Conservation (phyloP, 2,329 filamentous ascomycete species). For the Paecilomyces formosus region DNA sequence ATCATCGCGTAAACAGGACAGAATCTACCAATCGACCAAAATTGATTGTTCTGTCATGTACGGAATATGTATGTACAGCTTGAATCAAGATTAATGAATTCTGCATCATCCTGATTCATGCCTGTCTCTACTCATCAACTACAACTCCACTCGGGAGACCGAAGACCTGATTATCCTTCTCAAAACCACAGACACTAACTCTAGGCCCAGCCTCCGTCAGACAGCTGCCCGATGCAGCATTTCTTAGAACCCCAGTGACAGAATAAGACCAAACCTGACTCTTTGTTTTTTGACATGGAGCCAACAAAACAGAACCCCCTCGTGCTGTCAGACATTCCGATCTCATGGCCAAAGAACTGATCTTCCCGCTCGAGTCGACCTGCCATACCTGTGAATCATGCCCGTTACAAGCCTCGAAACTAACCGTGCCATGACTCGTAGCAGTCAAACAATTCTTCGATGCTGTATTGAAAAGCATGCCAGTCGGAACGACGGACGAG, state of each 20-base stretch:
- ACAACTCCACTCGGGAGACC: slow-evolving; percentile 37
- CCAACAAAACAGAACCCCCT: slow-evolving; percentile 7
- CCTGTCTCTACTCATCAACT: neutral
- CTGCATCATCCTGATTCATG: neutral
- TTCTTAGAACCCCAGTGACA: slow-evolving; percentile 38
- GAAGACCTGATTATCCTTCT: slow-evolving; percentile 40
- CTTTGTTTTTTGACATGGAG: slow-evolving; percentile 11
- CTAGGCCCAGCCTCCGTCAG: slow-evolving; percentile 29
- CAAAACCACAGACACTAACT: slow-evolving; percentile 26
- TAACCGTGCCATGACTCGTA: slow-evolving; percentile 15
- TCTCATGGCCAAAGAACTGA: slow-evolving; percentile 31
- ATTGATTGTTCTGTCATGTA: too few species aligned
- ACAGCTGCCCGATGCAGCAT: slow-evolving; percentile 24
- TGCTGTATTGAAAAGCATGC: slow-evolving; percentile 44
- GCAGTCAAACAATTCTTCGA: slow-evolving; percentile 39
- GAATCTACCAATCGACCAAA: too few species aligned
- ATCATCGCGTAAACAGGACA: too few species aligned
- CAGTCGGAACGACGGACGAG: slow-evolving; percentile 33
- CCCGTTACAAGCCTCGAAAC: slow-evolving; percentile 31
- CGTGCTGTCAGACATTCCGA: slow-evolving; percentile 25
- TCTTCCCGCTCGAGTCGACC: slow-evolving; percentile 20
- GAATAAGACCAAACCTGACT: slow-evolving; percentile 38
- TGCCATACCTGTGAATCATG: slow-evolving; percentile 39
- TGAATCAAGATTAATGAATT: neutral
- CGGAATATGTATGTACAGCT: neutral